A percentile compares a stretch with the other conserved stretches of the same genome.
phyloP scores from a whole-genome alignment of 2,329 filamentous ascomycete genomes.

The Diaporthe sp. region DNA sequence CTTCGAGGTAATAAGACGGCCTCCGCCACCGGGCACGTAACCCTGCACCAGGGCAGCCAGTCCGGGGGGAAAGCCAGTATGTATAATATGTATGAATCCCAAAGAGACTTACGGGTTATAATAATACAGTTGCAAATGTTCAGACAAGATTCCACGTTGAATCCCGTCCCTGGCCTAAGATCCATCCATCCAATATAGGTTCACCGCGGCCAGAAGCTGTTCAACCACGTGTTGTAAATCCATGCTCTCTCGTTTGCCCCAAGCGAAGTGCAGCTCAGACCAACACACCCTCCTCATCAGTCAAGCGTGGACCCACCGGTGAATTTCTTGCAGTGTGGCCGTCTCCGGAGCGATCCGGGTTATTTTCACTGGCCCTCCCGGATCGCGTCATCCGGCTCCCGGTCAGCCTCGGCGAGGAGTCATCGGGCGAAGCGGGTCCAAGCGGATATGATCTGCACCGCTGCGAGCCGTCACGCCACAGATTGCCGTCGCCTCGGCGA shows the following conservation, averaged over 20 bases:
- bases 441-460: background rate
- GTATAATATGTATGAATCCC: background rate
- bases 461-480: conserved; percentile 3
- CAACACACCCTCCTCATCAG: background rate
- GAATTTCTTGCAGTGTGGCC: background rate
- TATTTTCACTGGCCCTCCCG: background rate
- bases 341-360: background rate
- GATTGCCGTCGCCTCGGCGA: background rate
- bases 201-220: background rate
- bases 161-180: background rate
- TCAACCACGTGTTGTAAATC: background rate
- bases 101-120: background rate
- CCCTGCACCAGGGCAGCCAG: too few relatives aligned
- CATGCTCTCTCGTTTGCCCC: background rate
- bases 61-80: too few relatives aligned
- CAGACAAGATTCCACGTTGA: background rate
- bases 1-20: conserved; percentile 16
- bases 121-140: background rate
- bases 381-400: conserved; percentile 4
- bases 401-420: conserved; percentile 15
- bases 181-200: too few relatives aligned
- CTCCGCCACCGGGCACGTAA: background rate
- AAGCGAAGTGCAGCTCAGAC: background rate
- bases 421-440: conserved; percentile 22
- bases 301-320: background rate